Evolutionary conservation across 1,284 basidiomycete species (phyloP).

Genomic region (Fomes fomentarius): DNA sequence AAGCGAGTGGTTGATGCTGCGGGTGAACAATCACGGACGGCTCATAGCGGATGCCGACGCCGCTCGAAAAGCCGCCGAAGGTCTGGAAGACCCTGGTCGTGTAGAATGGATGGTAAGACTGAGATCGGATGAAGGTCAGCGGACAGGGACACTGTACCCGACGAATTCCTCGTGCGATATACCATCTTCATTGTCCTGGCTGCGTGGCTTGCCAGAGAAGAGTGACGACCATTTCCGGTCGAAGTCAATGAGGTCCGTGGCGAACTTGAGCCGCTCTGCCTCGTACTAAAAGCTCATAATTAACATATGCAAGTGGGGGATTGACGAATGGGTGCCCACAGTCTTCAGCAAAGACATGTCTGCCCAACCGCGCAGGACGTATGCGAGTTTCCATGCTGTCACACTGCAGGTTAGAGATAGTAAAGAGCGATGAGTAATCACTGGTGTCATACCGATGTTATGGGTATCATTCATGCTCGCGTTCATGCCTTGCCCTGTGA

Average conservation of each 20-base stretch:
- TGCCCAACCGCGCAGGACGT: slow-evolving; percentile 76
- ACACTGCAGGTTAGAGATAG: no score
- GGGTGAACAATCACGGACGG: slow-evolving; percentile 54
- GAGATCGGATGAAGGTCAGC: background rate
- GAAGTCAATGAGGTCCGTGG: slow-evolving; percentile 79
- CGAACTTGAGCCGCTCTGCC: slow-evolving; percentile 71
- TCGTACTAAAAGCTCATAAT: slow-evolving; percentile 78
- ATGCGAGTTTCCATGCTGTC: slow-evolving; percentile 78
- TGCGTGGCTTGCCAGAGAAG: slow-evolving; percentile 76
- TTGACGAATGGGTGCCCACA: slow-evolving; percentile 42
- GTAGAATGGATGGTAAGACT: background rate
- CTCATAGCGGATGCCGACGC: slow-evolving; percentile 66
- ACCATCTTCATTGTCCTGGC: slow-evolving; percentile 56
- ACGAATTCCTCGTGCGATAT: slow-evolving; percentile 70
- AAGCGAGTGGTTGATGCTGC: slow-evolving; percentile 48
- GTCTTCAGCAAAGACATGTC: slow-evolving; percentile 71
- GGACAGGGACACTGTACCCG: slow-evolving; percentile 40
- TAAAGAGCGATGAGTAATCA: no score
- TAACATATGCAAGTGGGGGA: slow-evolving; percentile 27
- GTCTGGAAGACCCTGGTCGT: slow-evolving; percentile 54
- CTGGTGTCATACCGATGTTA: slow-evolving; percentile 56
- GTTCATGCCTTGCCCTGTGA: slow-evolving; percentile 73
- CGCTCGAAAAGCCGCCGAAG: slow-evolving; percentile 62
- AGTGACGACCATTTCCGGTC: slow-evolving; percentile 75
- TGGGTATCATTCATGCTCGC: slow-evolving; percentile 85